Percentiles rank a stretch among this genome's conserved stretches.
These are phyloP conservation scores for Malus sieversii DNA, from an alignment of 306 rosid species.

Conservation along the genomic window DNA sequence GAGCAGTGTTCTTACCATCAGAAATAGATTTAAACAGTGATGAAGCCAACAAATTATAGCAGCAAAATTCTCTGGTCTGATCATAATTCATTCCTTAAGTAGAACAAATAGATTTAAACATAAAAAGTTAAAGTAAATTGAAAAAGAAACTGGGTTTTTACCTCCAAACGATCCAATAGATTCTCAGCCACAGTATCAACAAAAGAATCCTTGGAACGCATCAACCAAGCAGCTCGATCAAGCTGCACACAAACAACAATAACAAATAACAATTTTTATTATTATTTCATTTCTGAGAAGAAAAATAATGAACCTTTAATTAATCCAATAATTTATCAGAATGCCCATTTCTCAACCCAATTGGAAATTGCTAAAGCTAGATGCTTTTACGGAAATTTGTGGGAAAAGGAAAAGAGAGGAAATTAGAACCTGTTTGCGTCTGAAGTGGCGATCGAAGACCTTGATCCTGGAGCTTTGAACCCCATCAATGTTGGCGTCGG, in stretches of 20 bases:
- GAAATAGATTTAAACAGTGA: not conserved
- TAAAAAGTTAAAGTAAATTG: not conserved
- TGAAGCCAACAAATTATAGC: not conserved
- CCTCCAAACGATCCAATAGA: slow-evolving; percentile 80
- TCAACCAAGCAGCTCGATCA: slow-evolving; percentile 89
- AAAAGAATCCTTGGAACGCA: slow-evolving; percentile 62
- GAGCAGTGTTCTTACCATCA: not conserved
- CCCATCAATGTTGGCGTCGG: slow-evolving; percentile 25
- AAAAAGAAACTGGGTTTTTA: slow-evolving; percentile 8
- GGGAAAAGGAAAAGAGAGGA: not conserved
- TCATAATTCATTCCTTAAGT: not conserved
- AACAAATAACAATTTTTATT: not conserved
- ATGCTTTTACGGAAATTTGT: not conserved
- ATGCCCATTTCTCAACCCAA: not conserved
- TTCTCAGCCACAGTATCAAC: slow-evolving; percentile 65
- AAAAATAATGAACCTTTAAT: not conserved
- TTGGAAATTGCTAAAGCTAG: not conserved
- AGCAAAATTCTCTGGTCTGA: not conserved
- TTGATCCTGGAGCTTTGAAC: slow-evolving; percentile 36
- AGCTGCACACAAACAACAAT: slow-evolving; percentile 37
- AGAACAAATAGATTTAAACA: not conserved
- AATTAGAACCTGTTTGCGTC: slow-evolving; percentile 52
- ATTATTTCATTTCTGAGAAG: not conserved
- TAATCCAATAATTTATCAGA: not conserved
- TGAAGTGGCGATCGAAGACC: slow-evolving; percentile 73